These are phyloP conservation scores for Beauveria scarabaeidicola DNA, from an alignment of 2,329 filamentous ascomycete species.

Conservation along the genomic window DNA sequence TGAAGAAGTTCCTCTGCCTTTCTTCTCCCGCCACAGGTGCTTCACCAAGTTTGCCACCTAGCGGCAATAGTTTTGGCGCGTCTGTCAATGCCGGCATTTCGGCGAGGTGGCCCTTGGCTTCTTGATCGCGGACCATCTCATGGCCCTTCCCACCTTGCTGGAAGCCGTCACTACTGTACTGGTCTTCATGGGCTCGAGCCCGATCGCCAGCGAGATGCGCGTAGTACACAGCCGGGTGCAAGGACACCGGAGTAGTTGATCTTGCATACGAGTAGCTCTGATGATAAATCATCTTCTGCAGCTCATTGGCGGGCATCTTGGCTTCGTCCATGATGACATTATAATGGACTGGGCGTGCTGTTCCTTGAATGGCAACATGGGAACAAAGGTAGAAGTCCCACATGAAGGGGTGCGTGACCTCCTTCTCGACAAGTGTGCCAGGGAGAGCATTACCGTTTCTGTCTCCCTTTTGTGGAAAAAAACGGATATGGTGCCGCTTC, in stretches of 20 bases:
- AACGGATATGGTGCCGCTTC: slow-evolving; percentile 89
- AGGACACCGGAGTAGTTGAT: slow-evolving; percentile 84
- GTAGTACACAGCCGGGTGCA: slow-evolving; percentile 90
- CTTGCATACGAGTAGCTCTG: slow-evolving; percentile 91
- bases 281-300: slow-evolving; percentile 88
- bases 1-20: slow-evolving; percentile 28
- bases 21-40: slow-evolving; percentile 21
- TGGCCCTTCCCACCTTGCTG: slow-evolving; percentile 35
- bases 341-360: slow-evolving; percentile 86
- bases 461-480: slow-evolving; percentile 70
- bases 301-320: slow-evolving; percentile 52
- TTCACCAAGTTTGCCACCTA: slow-evolving; percentile 21
- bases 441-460: slow-evolving; percentile 74
- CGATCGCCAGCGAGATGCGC: slow-evolving; percentile 82
- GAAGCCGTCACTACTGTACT: slow-evolving; percentile 36
- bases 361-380: slow-evolving; percentile 78
- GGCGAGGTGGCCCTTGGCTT: slow-evolving; percentile 29
- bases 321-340: slow-evolving; percentile 81
- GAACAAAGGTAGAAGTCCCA: slow-evolving; percentile 72
- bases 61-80: slow-evolving; percentile 22
- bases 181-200: slow-evolving; percentile 63
- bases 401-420: slow-evolving; percentile 84
- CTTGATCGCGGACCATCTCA: slow-evolving; percentile 29
- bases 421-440: slow-evolving; percentile 78
- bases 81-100: slow-evolving; percentile 18